These are phyloP conservation scores for Talaromyces ruber DNA, from an alignment of 495 filamentous ascomycete genomes.

Conservation along the genomic window DNA sequence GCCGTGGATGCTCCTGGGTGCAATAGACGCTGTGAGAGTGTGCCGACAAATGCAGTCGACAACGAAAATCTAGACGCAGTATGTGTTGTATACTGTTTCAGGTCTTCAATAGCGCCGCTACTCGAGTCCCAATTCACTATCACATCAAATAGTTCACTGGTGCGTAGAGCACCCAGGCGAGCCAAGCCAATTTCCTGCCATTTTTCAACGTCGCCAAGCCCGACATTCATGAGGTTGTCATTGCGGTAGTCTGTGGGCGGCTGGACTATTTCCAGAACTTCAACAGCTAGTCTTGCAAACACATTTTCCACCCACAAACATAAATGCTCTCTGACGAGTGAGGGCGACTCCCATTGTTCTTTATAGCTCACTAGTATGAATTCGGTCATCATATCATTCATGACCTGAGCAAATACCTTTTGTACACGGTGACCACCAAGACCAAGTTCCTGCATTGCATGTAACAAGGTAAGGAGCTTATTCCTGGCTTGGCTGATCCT, in stretches of 20 bases:
- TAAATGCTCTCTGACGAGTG: constrained; percentile 47
- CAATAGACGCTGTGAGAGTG: constrained; percentile 63
- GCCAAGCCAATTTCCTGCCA: constrained; percentile 77
- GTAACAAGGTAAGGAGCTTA: constrained; percentile 47
- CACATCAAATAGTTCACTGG: constrained; percentile 79
- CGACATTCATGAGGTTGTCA: constrained; percentile 26
- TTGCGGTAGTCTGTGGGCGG: constrained; percentile 14
- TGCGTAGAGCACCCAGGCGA: constrained; percentile 70
- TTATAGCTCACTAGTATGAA: constrained; percentile 56
- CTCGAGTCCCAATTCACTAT: constrained; percentile 76
- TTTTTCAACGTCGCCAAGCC: constrained; percentile 55
- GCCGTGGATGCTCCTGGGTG: constrained; percentile 85
- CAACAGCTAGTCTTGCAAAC: constrained; percentile 56
- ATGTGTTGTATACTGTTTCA: constrained; percentile 52
- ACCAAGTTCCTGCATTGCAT: constrained; percentile 60
- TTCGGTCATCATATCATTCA: constrained; percentile 59
- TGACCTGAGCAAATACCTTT: constrained; percentile 65
- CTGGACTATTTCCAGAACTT: constrained; percentile 47
- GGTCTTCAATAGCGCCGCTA: constrained; percentile 74
- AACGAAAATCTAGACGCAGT: constrained; percentile 51
- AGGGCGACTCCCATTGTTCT: constrained; percentile 48
- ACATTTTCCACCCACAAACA: constrained; percentile 65
- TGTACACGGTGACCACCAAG: constrained; percentile 68
- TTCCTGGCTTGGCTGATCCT: constrained; percentile 35
- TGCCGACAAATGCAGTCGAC: constrained; percentile 60